Evolutionary conservation across 257 asterid genomes (phyloP), one percentile per base, ranked within the genome.

Genomic region (Leptodermis oblonga): DNA sequence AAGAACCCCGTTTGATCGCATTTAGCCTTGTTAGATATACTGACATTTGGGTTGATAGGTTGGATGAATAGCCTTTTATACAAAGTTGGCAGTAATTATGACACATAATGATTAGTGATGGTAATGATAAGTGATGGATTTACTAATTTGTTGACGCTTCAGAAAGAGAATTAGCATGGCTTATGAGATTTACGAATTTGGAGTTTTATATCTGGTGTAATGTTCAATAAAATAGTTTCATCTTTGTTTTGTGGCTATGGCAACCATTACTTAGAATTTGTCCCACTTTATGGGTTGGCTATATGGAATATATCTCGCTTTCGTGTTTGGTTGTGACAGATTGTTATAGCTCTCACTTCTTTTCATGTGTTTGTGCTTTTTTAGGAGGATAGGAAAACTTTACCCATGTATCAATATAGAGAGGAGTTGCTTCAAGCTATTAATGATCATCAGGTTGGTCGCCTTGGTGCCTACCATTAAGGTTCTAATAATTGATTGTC

Each of bases 311-410:
- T n/a, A n/a, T n/a, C n/a, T n/a, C n/a, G n/a, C n/a, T n/a, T n/a
- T n/a, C n/a, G n/a, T n/a, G n/a, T n/a, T n/a, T n/a, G n/a, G n/a
- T 22, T 20, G 23, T 66, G 30, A 18, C 56, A 22, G 18, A 26
- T 59, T 15, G 14, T 37, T 52, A 30, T 39, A 66, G 23, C 49
- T 72, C 37, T 77, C 20, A 61, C 11, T 25, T 30, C 55, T 65
- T 25, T 28, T 71, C 46, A 37, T 7, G 36, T 76, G n/a, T 67
- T 51, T 23, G 66, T 54, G 45, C 36, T 74, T 70, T 69, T 69
- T 81, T 89, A 90, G 95, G 84, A 43, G 34, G 98, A 90, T n/a
- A 88, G 97, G 66, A 90, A 90, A 77, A 88, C 95, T 13, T 82
- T 92, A 62, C 98, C 98, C 30, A 75, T 92, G 64, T 92, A 84